These are phyloP conservation scores for Phlebopus sp. DNA, from an alignment of 1,284 basidiomycete species.

Conservation along the genomic window DNA sequence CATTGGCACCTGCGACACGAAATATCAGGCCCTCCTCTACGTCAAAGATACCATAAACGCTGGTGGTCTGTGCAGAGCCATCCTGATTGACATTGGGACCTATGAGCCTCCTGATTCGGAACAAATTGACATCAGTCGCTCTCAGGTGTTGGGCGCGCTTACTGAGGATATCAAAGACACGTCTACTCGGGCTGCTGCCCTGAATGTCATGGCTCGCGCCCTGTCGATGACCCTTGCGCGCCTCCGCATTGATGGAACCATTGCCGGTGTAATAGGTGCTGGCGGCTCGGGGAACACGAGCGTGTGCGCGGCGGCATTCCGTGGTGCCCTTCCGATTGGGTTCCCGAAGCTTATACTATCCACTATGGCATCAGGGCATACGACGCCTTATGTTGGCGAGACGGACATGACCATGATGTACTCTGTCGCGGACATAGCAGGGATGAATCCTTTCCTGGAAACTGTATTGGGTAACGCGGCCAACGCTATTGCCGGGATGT, in stretches of 20 bases:
- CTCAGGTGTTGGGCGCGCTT: slow-evolving; percentile 17
- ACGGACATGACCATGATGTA: slow-evolving; percentile 31
- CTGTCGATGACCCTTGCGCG: slow-evolving; percentile 16
- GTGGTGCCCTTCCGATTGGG: slow-evolving; percentile 22
- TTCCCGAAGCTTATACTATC: slow-evolving; percentile 28
- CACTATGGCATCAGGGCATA: slow-evolving; percentile 30
- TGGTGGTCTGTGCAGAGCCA: slow-evolving; percentile 15
- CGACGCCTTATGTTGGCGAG: slow-evolving; percentile 25
- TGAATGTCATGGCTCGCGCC: slow-evolving; percentile 21
- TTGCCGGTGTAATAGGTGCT: slow-evolving; percentile 19
- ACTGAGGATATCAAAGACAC: not conserved
- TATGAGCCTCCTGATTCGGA: slow-evolving; percentile 13
- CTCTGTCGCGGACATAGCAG: slow-evolving; percentile 28
- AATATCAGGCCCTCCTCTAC: slow-evolving; percentile 23
- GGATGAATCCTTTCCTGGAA: slow-evolving; percentile 28
- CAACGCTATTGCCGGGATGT: slow-evolving; percentile 26
- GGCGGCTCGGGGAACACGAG: slow-evolving; percentile 30
- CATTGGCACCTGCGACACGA: slow-evolving; percentile 29
- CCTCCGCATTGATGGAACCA: slow-evolving; percentile 9
- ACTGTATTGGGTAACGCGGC: slow-evolving; percentile 24
- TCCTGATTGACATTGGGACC: slow-evolving; percentile 24
- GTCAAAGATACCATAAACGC: slow-evolving; percentile 18
- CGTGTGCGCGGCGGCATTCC: slow-evolving; percentile 24
- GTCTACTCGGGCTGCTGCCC: slow-evolving; percentile 7
- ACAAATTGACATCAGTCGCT: slow-evolving; percentile 22